Evolutionary conservation across 2,329 filamentous ascomycete species (phyloP).

Genomic region (Emericellopsis cladophorae): DNA sequence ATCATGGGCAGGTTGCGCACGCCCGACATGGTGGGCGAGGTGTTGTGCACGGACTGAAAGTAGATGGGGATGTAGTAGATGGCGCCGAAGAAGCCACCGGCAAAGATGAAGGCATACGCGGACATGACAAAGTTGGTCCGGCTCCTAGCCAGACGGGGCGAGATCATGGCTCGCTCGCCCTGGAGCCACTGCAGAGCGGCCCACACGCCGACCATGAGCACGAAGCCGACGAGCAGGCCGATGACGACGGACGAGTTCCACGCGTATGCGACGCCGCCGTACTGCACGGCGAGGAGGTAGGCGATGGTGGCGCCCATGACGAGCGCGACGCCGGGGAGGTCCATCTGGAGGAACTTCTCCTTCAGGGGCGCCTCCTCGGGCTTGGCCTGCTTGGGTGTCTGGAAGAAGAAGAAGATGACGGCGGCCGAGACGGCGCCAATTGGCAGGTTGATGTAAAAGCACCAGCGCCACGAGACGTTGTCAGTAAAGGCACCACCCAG

Average conservation of each 20-base stretch:
- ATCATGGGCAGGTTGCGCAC: constrained; percentile 24
- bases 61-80: constrained; percentile 29
- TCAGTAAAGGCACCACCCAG: constrained; percentile 14
- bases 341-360: constrained; percentile 29
- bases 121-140: constrained; percentile 18
- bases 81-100: constrained; percentile 5
- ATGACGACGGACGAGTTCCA: constrained; percentile 23
- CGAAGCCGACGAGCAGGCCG: constrained; percentile 20
- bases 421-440: constrained; percentile 12
- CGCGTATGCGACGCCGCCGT: constrained; percentile 23
- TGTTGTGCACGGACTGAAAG: constrained; percentile 19
- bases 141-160: constrained; percentile 17
- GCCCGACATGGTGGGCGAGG: constrained; percentile 19
- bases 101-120: constrained; percentile 22
- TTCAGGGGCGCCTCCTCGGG: constrained; percentile 16
- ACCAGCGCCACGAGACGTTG: constrained; percentile 13
- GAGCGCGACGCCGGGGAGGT: constrained; percentile 23
- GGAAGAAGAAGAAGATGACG: constrained; percentile 21
- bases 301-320: constrained; percentile 25
- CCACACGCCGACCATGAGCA: constrained; percentile 16
- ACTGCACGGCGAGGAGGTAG: constrained; percentile 28
- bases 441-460: constrained; percentile 19
- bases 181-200: constrained; percentile 18
- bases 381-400: constrained; percentile 19
- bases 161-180: constrained; percentile 26